phyloP scores from a whole-genome alignment of 148 eudicot species.

The Heliosperma pusillum region DNA sequence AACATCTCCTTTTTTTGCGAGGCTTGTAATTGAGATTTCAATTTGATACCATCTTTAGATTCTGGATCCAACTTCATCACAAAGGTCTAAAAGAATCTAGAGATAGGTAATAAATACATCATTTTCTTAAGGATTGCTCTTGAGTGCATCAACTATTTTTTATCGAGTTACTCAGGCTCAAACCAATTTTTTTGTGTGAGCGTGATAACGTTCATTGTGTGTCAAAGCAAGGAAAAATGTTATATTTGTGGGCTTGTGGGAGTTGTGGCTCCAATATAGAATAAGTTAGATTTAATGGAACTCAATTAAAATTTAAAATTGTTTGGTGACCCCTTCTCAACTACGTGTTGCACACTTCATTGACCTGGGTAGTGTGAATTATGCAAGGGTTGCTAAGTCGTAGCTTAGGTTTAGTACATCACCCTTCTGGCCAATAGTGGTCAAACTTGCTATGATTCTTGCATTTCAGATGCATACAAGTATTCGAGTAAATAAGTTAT shows the following conservation, averaged over 20 bases:
- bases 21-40: neutral
- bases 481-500: neutral
- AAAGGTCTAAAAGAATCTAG: neutral
- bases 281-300: neutral
- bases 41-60: neutral
- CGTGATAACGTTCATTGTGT: neutral
- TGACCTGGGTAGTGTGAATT: neutral
- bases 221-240: neutral
- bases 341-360: neutral
- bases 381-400: neutral
- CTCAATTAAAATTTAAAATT: too few relatives aligned
- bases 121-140: neutral
- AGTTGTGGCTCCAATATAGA: neutral
- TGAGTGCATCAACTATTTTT: neutral
- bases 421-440: neutral
- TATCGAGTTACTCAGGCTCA: neutral
- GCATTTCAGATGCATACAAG: neutral
- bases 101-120: neutral
- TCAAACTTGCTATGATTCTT: neutral
- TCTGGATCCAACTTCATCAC: neutral
- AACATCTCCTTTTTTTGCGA: neutral
- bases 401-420: neutral
- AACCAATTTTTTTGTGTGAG: neutral
- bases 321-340: neutral
- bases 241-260: too few relatives aligned